phyloP scores from a whole-genome alignment of 257 asterid species.

The Solanum clarkiae region DNA sequence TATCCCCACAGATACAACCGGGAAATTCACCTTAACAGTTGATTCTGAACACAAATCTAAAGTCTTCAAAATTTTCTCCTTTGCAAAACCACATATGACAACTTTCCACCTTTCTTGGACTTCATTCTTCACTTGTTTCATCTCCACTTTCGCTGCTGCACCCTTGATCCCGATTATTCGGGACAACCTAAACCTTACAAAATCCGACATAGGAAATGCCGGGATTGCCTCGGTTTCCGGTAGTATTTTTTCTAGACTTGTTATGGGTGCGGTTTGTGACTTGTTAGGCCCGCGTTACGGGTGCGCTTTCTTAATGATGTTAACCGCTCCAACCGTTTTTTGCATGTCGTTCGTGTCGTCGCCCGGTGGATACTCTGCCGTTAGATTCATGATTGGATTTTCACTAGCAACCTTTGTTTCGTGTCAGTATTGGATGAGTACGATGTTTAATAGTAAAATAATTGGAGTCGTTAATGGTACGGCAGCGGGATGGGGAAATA shows the following conservation, averaged over 20 bases:
- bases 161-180: slow-evolving; percentile 56
- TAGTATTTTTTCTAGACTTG: slow-evolving; percentile 43
- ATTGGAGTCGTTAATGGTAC: slow-evolving; percentile 49
- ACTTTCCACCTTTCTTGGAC: slow-evolving; percentile 57
- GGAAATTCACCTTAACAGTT: slow-evolving; percentile 33
- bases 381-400: slow-evolving; percentile 51
- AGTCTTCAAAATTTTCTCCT: slow-evolving; percentile 25
- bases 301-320: slow-evolving; percentile 37
- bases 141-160: slow-evolving; percentile 52
- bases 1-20: slow-evolving; percentile 13
- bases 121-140: slow-evolving; percentile 46
- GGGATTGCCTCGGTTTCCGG: slow-evolving; percentile 51
- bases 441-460: slow-evolving; percentile 36
- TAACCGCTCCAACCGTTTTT: slow-evolving; percentile 41
- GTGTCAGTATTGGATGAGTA: slow-evolving; percentile 56
- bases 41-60: slow-evolving; percentile 58
- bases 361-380: slow-evolving; percentile 28
- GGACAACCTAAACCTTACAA: slow-evolving; percentile 34
- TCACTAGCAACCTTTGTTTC: slow-evolving; percentile 56
- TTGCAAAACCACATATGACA: slow-evolving; percentile 44
- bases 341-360: slow-evolving; percentile 45
- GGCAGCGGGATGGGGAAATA: slow-evolving; percentile 59
- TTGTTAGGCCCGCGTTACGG: slow-evolving; percentile 48
- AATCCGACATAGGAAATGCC: slow-evolving; percentile 43
- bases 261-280: slow-evolving; percentile 53